Percentiles rank a stretch among this genome's conserved stretches.
These are phyloP conservation scores for Goffeauzyma gilvescens DNA, from an alignment of 768 basidiomycete species.

Conservation along the genomic window DNA sequence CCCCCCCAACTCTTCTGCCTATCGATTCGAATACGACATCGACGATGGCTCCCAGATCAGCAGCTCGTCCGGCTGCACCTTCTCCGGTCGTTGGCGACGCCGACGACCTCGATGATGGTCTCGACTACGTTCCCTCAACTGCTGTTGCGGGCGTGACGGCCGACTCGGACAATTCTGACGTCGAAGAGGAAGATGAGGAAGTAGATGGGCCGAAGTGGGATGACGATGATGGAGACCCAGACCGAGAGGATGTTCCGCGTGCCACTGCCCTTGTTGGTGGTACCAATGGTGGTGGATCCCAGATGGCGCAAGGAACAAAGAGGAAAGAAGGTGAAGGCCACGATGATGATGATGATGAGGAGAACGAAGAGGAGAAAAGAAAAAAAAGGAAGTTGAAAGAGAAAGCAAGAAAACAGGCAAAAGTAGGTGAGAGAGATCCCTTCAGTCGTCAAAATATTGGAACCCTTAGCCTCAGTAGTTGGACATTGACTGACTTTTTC, in stretches of 20 bases:
- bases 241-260: too few species aligned
- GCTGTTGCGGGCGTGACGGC: conserved; percentile 9
- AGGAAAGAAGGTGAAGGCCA: conserved; percentile 12
- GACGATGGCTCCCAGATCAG: too few species aligned
- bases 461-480: background rate
- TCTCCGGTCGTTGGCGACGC: conserved; percentile 8
- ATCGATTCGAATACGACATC: too few species aligned
- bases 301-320: too few species aligned
- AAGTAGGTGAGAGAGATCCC: conserved; percentile 17
- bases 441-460: too few species aligned
- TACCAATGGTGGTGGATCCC: too few species aligned
- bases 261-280: too few species aligned
- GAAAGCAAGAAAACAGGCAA: conserved; percentile 26
- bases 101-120: conserved; percentile 30
- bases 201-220: background rate
- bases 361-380: conserved; percentile 22
- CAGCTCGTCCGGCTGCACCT: background rate
- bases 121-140: conserved; percentile 22
- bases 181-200: conserved; percentile 7
- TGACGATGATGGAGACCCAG: conserved; percentile 1
- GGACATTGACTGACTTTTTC: background rate
- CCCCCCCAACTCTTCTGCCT: too few species aligned
- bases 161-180: conserved; percentile 9
- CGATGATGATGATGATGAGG: background rate
- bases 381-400: conserved; percentile 27